Base-by-base conservation (phyloP, 805 yeast species). In the Cyberlindnera mycetangii region DNA sequence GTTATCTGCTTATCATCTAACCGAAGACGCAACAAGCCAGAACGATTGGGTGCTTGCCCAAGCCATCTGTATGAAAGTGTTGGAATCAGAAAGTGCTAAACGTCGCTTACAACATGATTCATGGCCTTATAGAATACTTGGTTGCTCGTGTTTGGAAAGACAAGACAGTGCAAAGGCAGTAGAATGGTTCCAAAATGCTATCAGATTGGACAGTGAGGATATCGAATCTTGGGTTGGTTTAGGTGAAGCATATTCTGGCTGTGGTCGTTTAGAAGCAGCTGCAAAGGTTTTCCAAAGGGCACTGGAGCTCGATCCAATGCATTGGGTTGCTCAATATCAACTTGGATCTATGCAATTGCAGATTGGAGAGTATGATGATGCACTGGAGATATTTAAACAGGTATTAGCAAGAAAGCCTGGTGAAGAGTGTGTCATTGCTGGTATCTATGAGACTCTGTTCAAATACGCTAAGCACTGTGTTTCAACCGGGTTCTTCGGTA, bases 61-160 rank as follows among this genome's bases (percentile, higher is more conserved):
- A 45, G 72, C 83, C 4, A 69, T 92, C 36, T 83, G 93, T 41
- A 69, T 74, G 45, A 68, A 87, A 42, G 75, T 89, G 3, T 70
- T 89, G 6, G 72, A 76, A 5, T 74, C 88, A 1, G 92, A 83
- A 44, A 69, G 72, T 38, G 77, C 86, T 1, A 72, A 75, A 38
- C 70, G 81, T 45, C 64, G 66, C 15, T 56, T 84, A 20, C 64
- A 71, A 17, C 61, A 61, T 2, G 58, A 67, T 2, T 73, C 84
- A 2, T 93, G 99, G 99, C 97, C 97, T 1, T 88, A 82, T 59
- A 68, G 97, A 53, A 87, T 88, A 4, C 67, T 93, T 35, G 99
- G 97, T 0, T 79, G 89, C 53, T 76, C 86, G 2, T 72, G 83
- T 5, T 66, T 93, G 47, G 89, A 87, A 58, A 69, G 62, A 21